Conservation (phyloP, 495 filamentous ascomycete genomes). For the Penicillium argentinense region DNA sequence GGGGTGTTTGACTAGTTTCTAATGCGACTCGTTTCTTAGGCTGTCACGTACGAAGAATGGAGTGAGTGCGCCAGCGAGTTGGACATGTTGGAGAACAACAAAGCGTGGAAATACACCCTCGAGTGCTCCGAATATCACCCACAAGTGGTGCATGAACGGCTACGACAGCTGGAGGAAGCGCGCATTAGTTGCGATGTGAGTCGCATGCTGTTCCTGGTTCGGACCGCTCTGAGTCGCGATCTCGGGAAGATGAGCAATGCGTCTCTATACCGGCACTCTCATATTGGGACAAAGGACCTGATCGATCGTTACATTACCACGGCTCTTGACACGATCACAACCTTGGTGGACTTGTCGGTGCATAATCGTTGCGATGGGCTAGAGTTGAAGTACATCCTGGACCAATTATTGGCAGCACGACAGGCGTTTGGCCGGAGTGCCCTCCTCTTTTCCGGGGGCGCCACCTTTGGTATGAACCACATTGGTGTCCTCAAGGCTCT, state of each 20-base stretch:
- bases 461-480: constrained; percentile 94
- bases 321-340: constrained; percentile 66
- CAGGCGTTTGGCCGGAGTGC: constrained; percentile 90
- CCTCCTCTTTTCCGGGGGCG: constrained; percentile 83
- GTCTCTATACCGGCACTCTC: constrained; percentile 78
- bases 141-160: constrained; percentile 61
- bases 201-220: constrained; percentile 75
- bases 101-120: constrained; percentile 74
- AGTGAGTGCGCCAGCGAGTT: constrained; percentile 67
- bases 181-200: constrained; percentile 70
- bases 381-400: constrained; percentile 66
- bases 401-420: constrained; percentile 71
- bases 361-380: constrained; percentile 53
- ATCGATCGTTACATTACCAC: constrained; percentile 86
- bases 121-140: constrained; percentile 69
- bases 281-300: constrained; percentile 81
- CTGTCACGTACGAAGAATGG: constrained; percentile 63
- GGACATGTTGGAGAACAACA: constrained; percentile 77
- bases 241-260: constrained; percentile 84
- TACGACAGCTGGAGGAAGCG: constrained; percentile 74
- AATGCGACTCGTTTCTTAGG: constrained; percentile 37
- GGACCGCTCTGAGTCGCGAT: constrained; percentile 77
- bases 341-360: constrained; percentile 64
- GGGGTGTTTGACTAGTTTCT: constrained; percentile 10
- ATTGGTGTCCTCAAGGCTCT: constrained; percentile 90